A percentile compares a stretch with the other conserved stretches of the same genome.
These are phyloP conservation scores for Linderina pennispora DNA, from an alignment of 192 early-diverging fungal species.

Conservation along the genomic window DNA sequence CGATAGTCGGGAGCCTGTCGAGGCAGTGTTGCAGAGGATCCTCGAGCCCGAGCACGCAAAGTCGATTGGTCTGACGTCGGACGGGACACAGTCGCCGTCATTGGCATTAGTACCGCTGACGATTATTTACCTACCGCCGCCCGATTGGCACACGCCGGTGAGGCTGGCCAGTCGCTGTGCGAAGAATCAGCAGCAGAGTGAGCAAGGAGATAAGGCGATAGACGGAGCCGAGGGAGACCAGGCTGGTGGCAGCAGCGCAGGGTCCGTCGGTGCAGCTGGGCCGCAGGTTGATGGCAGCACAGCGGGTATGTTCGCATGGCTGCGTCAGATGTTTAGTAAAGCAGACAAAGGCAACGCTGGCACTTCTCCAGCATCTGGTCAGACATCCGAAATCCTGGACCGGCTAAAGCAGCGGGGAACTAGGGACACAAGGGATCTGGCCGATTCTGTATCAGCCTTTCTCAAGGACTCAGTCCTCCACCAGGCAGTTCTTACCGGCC, in stretches of 20 bases:
- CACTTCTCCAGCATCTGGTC: too few species aligned
- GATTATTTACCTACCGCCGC: constrained; percentile 37
- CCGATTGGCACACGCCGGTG: constrained; percentile 34
- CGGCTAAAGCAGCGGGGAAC: constrained; percentile 12
- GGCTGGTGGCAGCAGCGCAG: too few species aligned
- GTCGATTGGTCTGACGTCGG: constrained; percentile 4
- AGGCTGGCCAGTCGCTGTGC: too few species aligned
- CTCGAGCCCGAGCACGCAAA: constrained; percentile 14
- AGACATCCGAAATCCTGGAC: too few species aligned
- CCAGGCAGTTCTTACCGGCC: constrained; percentile 2
- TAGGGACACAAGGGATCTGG: constrained; percentile 17
- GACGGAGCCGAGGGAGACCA: too few species aligned
- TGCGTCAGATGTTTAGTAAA: too few species aligned
- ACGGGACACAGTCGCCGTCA: neutral
- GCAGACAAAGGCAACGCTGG: too few species aligned
- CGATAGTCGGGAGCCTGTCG: constrained; percentile 17
- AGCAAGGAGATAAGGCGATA: neutral
- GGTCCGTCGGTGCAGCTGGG: too few species aligned
- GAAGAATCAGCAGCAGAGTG: neutral
- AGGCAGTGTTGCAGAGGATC: constrained; percentile 12
- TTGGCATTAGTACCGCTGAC: constrained; percentile 34
- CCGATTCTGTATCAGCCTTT: too few species aligned
- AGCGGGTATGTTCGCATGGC: too few species aligned
- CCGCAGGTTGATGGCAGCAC: too few species aligned
- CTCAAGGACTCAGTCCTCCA: neutral